phyloP scores from a whole-genome alignment of 1,284 basidiomycete species.

The Trichosporon ovoides region DNA sequence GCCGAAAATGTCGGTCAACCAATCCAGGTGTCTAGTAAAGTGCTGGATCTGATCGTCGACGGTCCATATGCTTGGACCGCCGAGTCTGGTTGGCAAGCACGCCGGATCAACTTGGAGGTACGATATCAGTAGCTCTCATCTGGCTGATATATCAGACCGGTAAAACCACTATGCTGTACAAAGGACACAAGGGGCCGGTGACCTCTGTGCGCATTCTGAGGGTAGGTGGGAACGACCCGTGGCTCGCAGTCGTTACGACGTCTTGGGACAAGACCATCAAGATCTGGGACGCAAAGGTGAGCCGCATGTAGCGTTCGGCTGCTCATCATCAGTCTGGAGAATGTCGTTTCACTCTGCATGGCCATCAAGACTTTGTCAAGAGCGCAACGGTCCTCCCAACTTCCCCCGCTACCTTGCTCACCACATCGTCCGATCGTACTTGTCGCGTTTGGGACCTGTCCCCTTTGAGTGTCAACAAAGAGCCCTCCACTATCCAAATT shows the following conservation, averaged over 20 bases:
- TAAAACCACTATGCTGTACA: conserved; percentile 66
- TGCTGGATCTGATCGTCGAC: conserved; percentile 63
- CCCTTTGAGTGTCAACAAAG: conserved; percentile 49
- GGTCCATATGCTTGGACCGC: conserved; percentile 72
- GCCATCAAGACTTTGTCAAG: conserved; percentile 84
- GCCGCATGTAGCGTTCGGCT: conserved; percentile 25
- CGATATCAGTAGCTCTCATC: conserved; percentile 10
- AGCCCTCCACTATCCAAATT: conserved; percentile 57
- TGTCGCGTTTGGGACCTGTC: conserved; percentile 72
- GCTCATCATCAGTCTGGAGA: conserved; percentile 57
- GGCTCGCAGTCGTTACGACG: conserved; percentile 61
- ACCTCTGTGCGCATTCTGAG: conserved; percentile 65
- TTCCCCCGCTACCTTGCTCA: conserved; percentile 59
- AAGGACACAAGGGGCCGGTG: conserved; percentile 79
- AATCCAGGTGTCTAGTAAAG: conserved; percentile 66
- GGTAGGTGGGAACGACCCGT: conserved; percentile 28
- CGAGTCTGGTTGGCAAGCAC: conserved; percentile 70
- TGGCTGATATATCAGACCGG: conserved; percentile 58
- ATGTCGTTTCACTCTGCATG: conserved; percentile 64
- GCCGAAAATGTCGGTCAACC: conserved; percentile 69
- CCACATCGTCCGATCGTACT: conserved; percentile 85
- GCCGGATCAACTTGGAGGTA: conserved; percentile 71
- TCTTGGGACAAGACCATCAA: conserved; percentile 90
- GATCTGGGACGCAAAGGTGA: conserved; percentile 70
- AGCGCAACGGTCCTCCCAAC: conserved; percentile 63